Evolutionary conservation across 768 basidiomycete species (phyloP).

Genomic region (Phaeotremella fagi): DNA sequence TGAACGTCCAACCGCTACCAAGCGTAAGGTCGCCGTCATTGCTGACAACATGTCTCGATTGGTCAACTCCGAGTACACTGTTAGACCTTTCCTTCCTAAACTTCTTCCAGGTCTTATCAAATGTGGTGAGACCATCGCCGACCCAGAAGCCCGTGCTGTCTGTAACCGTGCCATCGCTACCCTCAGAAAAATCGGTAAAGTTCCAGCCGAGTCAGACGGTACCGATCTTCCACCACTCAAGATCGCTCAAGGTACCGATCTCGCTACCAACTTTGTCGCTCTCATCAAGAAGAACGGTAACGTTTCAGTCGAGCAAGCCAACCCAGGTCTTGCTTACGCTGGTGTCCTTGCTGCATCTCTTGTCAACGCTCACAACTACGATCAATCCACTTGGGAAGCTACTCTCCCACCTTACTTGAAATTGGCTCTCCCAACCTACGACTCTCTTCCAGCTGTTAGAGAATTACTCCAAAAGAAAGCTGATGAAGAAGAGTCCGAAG

Average conservation of each 20-base stretch:
- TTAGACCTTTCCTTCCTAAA: slow-evolving; percentile 94
- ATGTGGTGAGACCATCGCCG: slow-evolving; percentile 88
- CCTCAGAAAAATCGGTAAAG: slow-evolving; percentile 89
- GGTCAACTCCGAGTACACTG: slow-evolving; percentile 88
- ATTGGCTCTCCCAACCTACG: slow-evolving; percentile 62
- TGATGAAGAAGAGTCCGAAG: slow-evolving; percentile 65
- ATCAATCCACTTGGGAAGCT: slow-evolving; percentile 77
- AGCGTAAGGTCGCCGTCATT: slow-evolving; percentile 97
- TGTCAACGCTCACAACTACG: slow-evolving; percentile 86
- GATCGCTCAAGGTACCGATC: slow-evolving; percentile 63
- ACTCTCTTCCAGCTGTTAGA: slow-evolving; percentile 62
- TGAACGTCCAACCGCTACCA: slow-evolving; percentile 92
- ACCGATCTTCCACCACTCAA: slow-evolving; percentile 85
- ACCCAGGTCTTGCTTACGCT: slow-evolving; percentile 65
- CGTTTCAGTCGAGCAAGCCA: slow-evolving; percentile 55
- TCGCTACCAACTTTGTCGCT: slow-evolving; percentile 62
- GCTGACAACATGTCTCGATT: slow-evolving; percentile 98
- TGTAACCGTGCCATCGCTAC: slow-evolving; percentile 88
- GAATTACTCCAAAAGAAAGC: slow-evolving; percentile 91
- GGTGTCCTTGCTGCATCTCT: slow-evolving; percentile 77
- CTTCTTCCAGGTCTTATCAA: slow-evolving; percentile 93
- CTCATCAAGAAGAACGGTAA: slow-evolving; percentile 81
- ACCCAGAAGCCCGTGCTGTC: slow-evolving; percentile 94
- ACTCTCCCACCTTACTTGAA: slow-evolving; percentile 68
- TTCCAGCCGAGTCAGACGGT: slow-evolving; percentile 76